These are phyloP conservation scores for Urtica urens DNA, from an alignment of 306 rosid genomes.

Conservation along the genomic window DNA sequence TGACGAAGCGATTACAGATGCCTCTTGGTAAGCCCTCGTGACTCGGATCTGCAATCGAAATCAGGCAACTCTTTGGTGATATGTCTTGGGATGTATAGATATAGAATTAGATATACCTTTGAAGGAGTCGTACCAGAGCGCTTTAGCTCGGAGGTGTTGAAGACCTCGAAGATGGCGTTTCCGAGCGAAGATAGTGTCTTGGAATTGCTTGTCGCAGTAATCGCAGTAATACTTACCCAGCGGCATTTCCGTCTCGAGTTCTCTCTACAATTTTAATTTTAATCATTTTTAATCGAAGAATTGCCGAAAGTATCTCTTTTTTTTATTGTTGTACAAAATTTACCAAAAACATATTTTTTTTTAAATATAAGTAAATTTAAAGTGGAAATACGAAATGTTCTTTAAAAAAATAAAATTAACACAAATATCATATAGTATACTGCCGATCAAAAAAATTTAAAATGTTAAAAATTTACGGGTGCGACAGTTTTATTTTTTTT, in stretches of 20 bases:
- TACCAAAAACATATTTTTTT: too few species aligned
- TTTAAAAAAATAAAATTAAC: too few species aligned
- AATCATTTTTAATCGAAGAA: too few species aligned
- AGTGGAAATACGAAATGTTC: too few species aligned
- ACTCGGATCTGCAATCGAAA: slow-evolving; percentile 18
- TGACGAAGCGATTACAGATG: slow-evolving; percentile 53
- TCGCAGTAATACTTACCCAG: slow-evolving; percentile 78
- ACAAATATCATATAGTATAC: too few species aligned
- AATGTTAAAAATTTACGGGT: too few species aligned
- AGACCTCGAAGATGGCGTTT: slow-evolving; percentile 59
- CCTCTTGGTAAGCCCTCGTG: slow-evolving; percentile 23
- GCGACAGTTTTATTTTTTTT: too few species aligned
- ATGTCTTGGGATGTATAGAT: too few species aligned
- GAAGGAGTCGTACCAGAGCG: slow-evolving; percentile 82
- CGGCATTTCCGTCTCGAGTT: slow-evolving; percentile 40
- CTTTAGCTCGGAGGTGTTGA: slow-evolving; percentile 67
- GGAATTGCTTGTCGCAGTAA: slow-evolving; percentile 73
- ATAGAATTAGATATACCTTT: slow-evolving; percentile 24
- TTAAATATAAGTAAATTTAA: too few species aligned
- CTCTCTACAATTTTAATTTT: slow-evolving; percentile 66
- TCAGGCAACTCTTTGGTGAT: background rate
- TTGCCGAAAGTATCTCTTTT: too few species aligned
- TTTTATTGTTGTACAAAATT: too few species aligned
- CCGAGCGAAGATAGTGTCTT: slow-evolving; percentile 54
- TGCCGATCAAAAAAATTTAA: too few species aligned